Base-by-base conservation (phyloP, 768 basidiomycete species). In the Leccinellum luteum region DNA sequence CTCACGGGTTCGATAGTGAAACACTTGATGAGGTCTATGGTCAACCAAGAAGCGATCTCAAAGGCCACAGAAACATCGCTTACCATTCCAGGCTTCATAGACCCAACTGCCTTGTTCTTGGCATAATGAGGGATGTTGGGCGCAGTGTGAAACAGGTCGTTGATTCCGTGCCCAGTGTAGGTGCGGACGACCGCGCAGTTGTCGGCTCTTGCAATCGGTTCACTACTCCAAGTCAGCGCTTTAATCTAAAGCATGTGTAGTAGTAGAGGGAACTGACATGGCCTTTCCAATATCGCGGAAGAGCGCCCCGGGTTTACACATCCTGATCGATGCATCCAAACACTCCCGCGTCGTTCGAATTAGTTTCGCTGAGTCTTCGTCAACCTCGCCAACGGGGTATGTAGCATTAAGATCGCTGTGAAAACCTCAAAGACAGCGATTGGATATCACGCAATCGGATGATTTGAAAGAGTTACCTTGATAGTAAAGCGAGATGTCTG, bases 101-200 rank as follows among this genome's bases (percentile, higher is more conserved):
- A 84, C 23, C 95, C 95, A 3, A 93, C 79, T 43, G 91, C 92
- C 73, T 94, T 96, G 68, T 92, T 95, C 71, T 94, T 94, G 21
- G 92, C 92, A 64, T 96, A 97, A 74, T 97, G 95, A 12, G 94
- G 92, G 41, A 97, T 85, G 70, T 94, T 97, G 1, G 95, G 95
- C 1, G 85, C 66, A 56, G 75, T 76, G 69, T 97, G 94, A 80
- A 96, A 97, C 59, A 92, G 76, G 56, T 90, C 76, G 71, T 96
- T 87, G 68, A 94, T 83, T 35, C 94, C 94, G 69, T 96, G 95
- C 14, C 92, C 95, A 3, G 90, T 93, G 72, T 94, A 98, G 28
- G 87, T 87, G 66, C 92, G 85, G 32, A 98, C 94, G 41, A 92
- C 89, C n/a, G 90, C 83, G 74, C 93, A 98, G 6, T 88, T 89